Evolutionary conservation across 495 filamentous ascomycete genomes (phyloP), one percentile per base, ranked within the genome.

Genomic region (Halenospora varia): DNA sequence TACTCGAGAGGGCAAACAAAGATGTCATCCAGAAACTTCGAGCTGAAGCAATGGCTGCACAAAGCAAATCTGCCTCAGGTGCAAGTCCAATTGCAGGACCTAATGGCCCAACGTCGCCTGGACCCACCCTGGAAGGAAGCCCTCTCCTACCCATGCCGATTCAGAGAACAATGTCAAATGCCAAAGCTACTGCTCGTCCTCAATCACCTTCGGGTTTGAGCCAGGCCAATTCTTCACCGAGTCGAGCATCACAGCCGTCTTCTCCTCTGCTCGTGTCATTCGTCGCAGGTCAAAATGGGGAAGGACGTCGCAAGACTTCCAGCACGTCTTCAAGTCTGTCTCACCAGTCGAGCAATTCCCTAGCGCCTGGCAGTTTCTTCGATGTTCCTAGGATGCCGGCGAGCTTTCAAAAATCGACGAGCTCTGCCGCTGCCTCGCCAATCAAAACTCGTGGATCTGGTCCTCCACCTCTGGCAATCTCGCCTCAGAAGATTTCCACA

Each of bases 1-100:
- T 97, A 54, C 79, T 98, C 18, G 93, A 97, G 67, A 97, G 96
- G 68, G 94, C 95, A 39, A 98, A 98, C 68, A 97, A 97, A 67
- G 95, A 98, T 68, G 90, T 97, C 42, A 94, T 98, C 39, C 92
- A 97, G 65, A 96, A 96, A 65, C 78, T 98, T 55, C 83, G 92
- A 10, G 89, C 90, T 23, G 93, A 97, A 67, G 92, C 90, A 25
- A 75, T 92, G 68, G 87, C 88, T 40, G 77, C 78, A 17, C 86
- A 88, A 62, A 78, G 64, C 66, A 82, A 80, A 22, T 68, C 70
- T 0, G 54, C 26, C 19, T 35, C 60, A 11, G 53, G 70, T 55
- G 73, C 71, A 52, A 72, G 59, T 40, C 19, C 47, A 50, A 23
- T 15, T 20, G 24, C 3, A 6, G 48, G 20, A 3, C 25, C 51